Evolutionary conservation across 2,329 filamentous ascomycete species (phyloP), one percentile per base, ranked within the genome.

Genomic region (Fusarium pseudoanthophilum): DNA sequence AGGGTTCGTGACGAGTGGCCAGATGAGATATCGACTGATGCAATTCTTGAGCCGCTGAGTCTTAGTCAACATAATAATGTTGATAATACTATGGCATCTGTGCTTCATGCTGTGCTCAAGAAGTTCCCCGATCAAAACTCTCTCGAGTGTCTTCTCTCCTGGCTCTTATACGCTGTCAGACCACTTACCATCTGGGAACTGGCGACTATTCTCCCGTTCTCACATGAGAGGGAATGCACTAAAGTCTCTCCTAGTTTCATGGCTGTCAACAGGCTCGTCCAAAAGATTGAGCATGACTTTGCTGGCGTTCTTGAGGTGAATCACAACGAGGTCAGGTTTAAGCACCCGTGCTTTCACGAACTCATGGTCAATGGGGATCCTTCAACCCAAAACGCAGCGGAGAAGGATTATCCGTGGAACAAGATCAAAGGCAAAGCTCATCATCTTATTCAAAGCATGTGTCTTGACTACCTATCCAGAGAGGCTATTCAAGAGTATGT

Each of bases 161-260:
- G 60, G 64, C 52, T 67, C 5, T 14, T 67, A 6, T 60, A 67
- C 9, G 39, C 64, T 2, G 64, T 67, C 20, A 59, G 60, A 28
- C 60, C 52, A 15, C 64, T 67, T 14, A 53, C 52, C 1, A 46
- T 65, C 5, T 67, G 60, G 64, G 60, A 67, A 11, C 60, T 67
- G 3, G 53, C 60, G 1, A 60, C 40, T n/a, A 16, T 48, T 0
- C 9, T 43, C 5, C 60, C 40, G 5, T 60, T 67, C 4, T 21
- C 34, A 5, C n/a, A 36, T 2, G n/a, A 36, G 9, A 18, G 21
- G 14, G 46, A 53, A 18, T 7, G 9, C 1, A 24, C 0, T 3
- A n/a, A 15, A 4, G 11, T 53, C 1, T 48, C 36, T 2, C 53
- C 60, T 0, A 36, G 20, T 3, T 15, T 30, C 3, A 53, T 36